Base-by-base conservation (phyloP, 306 rosid species). In the Clitoria ternatea region DNA sequence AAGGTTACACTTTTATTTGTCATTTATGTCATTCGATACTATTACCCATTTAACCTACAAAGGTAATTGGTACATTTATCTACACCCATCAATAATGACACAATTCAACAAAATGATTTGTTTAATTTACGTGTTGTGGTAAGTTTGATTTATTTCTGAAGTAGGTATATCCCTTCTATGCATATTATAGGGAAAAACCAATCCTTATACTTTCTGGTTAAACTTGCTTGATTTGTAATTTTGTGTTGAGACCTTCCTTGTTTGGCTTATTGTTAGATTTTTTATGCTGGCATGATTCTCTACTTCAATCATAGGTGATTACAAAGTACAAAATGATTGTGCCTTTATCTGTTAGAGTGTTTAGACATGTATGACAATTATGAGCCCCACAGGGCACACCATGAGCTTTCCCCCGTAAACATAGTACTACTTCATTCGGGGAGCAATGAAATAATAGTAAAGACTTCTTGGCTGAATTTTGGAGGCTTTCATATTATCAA, bases 231-330 rank as follows among this genome's bases (percentile, higher is more conserved):
- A 18, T 55, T 56, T 49, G 57, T 56, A 35, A 44, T 26, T 59
- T 59, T 59, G 45, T 2, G 19, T 26, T 4, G 19, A 12, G 48
- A 57, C 64, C 44, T 76, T 68, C 75, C 64, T 76, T 68, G 39
- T 68, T 48, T 68, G 76, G 70, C 48, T 36, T 27, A 19, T 53
- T 63, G 3, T 24, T 67, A 45, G 7, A n/a, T 3, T 24, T 36
- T 57, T 49, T 33, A 18, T 4, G 33, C 4, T 33, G 47, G 3
- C 72, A 66, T 57, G 42, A 35, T 33, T 56, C 24, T 32, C 7
- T n/a, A 30, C 10, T 6, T 1, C 1, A 19, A 12, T 5, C 2
- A 17, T 12, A 12, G 9, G 19, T 12, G 35, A 27, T 14, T 26
- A 27, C 36, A 13, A 55, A 61, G 48, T n/a, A 42, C 52, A 62